A percentile compares a stretch with the other conserved stretches of the same genome.
These are phyloP conservation scores for Oryza glaberrima DNA, from an alignment of 176 grass and related monocot species.

Conservation along the genomic window DNA sequence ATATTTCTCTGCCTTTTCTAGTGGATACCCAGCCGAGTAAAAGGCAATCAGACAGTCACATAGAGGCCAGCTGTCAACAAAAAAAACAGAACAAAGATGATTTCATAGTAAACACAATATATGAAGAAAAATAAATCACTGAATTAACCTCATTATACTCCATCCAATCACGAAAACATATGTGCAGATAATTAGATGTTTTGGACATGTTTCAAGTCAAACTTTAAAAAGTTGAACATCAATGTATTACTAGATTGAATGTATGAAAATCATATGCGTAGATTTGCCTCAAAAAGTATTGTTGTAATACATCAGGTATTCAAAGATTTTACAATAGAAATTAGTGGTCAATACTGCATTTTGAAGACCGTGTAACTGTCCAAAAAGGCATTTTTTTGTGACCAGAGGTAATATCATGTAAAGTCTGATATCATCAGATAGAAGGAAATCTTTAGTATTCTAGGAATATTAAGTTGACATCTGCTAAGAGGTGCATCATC, in stretches of 20 bases:
- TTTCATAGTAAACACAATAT: not conserved
- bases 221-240: not conserved
- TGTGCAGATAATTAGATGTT: not conserved
- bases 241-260: not conserved
- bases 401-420: not conserved
- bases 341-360: not conserved
- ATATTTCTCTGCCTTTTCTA: conserved; percentile 86
- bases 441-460: not conserved
- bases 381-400: not conserved
- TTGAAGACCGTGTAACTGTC: not conserved
- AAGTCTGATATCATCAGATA: not conserved
- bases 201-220: not conserved
- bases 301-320: not conserved
- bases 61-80: conserved; percentile 79
- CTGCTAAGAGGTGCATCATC: not conserved
- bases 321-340: not conserved
- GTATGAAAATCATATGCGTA: not conserved
- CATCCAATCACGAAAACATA: not conserved
- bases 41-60: conserved; percentile 96
- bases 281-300: not conserved
- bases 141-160: not conserved
- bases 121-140: not conserved
- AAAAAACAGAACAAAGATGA: not conserved
- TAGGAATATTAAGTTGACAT: conserved; percentile 17
- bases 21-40: conserved; percentile 89